Evolutionary conservation across 2,329 filamentous ascomycete genomes (phyloP), one percentile per base, ranked within the genome.

Genomic region (Lecanicillium sp.): DNA sequence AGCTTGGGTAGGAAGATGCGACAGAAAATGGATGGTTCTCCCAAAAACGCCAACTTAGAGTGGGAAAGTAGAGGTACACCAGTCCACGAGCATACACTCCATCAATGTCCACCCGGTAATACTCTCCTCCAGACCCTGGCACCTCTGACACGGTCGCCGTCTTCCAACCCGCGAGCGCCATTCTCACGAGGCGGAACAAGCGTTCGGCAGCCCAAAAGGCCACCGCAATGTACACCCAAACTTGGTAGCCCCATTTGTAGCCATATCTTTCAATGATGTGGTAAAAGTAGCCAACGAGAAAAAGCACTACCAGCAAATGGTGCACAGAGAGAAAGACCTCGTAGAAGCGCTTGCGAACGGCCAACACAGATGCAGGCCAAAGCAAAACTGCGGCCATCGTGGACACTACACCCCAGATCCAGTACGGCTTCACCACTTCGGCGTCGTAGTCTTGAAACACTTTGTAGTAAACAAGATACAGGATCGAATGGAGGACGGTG

Each of bases 401-500:
- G 8, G 45, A 54, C 6, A 59, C 49, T 19, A 58, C 51, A 7
- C 57, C 58, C 58, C 57, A 61, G 11, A 51, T 49, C 60, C 49
- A 62, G 42, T 59, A 62, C 9, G 43, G 40, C 6, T 47, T 42
- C 2, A 40, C 37, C 2, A 53, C 14, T 30, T 61, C 54, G 5
- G 44, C 38, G 12, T 39, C 35, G 14, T 58, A 53, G n/a, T 46
- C 38, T 9, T 50, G 50, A 13, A 47, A 47, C 0, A 41, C 17
- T 14, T 45, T 27, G 40, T 56, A 57, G 46, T 57, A 51, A 4
- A 28, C 46, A 27, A 55, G 39, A 2, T 60, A 50, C 42, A 62
- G 48, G 5, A 54, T 31, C 3, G 57, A 60, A 43, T 64, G 60
- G 3, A 63, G 15, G 1, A 88, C 80, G 7, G 85, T 88, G 65